Evolutionary conservation across 202 grass and related monocot genomes (phyloP).

Genomic region (Cymbopogon flexuosus): DNA sequence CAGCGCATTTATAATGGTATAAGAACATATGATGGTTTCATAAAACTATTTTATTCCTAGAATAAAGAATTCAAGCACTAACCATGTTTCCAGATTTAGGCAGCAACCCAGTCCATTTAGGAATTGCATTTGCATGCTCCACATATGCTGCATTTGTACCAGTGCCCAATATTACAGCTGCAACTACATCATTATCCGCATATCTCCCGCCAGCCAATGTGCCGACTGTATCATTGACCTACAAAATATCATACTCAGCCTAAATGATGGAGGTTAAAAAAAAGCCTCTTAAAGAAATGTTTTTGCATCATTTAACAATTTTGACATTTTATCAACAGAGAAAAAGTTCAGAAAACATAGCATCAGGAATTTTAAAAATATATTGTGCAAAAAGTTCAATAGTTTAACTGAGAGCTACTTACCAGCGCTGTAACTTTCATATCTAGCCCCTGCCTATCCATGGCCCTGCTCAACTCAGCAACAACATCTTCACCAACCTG

Average conservation of each 20-base stretch:
- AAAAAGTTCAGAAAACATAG: background rate
- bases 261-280: background rate
- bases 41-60: background rate
- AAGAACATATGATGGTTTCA: background rate
- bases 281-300: background rate
- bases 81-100: constrained; percentile 66
- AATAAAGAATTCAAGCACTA: constrained; percentile 22
- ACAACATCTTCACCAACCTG: constrained; percentile 66
- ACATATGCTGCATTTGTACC: constrained; percentile 85
- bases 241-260: constrained; percentile 21
- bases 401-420: constrained; percentile 24
- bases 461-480: constrained; percentile 50
- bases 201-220: constrained; percentile 81
- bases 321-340: background rate
- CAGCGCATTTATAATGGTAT: background rate
- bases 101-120: constrained; percentile 50
- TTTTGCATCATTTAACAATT: background rate
- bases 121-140: constrained; percentile 58
- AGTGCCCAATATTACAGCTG: constrained; percentile 69
- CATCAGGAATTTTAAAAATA: background rate
- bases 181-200: constrained; percentile 58
- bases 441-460: constrained; percentile 57
- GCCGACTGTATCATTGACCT: constrained; percentile 81
- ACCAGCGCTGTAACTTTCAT: constrained; percentile 64
- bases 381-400: background rate